Conservation (phyloP, 2,329 filamentous ascomycete species). For the Dothideomycetes sp. region DNA sequence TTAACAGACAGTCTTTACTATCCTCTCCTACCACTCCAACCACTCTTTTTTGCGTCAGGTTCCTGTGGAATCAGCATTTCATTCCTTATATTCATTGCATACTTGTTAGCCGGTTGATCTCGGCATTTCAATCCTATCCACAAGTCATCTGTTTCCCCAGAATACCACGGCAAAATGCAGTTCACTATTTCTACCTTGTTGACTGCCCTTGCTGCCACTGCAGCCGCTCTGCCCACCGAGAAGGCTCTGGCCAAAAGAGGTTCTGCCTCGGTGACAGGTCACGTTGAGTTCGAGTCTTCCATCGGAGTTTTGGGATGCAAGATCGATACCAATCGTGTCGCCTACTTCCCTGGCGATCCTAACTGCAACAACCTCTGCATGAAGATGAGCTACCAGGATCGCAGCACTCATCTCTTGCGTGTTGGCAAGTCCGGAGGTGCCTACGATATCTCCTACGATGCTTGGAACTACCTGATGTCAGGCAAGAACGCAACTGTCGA, state of each 20-base stretch:
- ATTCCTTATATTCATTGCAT: conserved; percentile 10
- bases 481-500: conserved; percentile 40
- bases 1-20: conserved; percentile 10
- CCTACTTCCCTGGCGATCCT: conserved; percentile 49
- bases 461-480: conserved; percentile 50
- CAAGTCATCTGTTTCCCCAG: conserved; percentile 4
- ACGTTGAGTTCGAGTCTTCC: conserved; percentile 48
- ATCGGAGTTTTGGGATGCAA: conserved; percentile 53
- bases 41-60: conserved; percentile 9
- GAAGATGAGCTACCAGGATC: conserved; percentile 37
- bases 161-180: conserved; percentile 15
- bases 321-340: conserved; percentile 51
- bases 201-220: conserved; percentile 17
- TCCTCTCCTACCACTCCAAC: conserved; percentile 2
- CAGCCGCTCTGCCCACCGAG: conserved; percentile 15
- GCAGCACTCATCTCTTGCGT: conserved; percentile 48
- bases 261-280: conserved; percentile 38
- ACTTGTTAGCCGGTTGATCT: conserved; percentile 12
- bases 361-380: conserved; percentile 51
- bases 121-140: conserved; percentile 7
- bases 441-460: conserved; percentile 52
- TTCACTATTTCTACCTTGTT: conserved; percentile 15
- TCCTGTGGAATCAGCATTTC: conserved; percentile 13
- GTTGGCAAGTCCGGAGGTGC: conserved; percentile 49
- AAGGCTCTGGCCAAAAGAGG: conserved; percentile 12